These are phyloP conservation scores for Asterella californica DNA, from an alignment of 225 moss, liverwort and hornwort genomes.

Conservation along the genomic window DNA sequence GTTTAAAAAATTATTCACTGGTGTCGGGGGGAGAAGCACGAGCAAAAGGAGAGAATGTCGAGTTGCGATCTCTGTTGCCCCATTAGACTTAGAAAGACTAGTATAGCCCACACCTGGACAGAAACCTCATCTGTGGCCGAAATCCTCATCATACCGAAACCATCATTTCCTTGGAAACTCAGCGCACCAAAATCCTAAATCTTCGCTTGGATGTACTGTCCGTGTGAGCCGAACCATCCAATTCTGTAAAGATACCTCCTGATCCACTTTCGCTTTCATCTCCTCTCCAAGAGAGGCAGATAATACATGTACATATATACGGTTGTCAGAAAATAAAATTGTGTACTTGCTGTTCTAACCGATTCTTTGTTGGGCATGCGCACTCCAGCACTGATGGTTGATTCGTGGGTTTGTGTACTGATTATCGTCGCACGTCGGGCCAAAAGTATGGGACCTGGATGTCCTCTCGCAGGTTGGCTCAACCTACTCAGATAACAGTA, in stretches of 20 bases:
- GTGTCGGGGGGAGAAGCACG: conserved; percentile 46
- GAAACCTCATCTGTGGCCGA: background rate
- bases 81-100: conserved; percentile 20
- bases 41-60: conserved; percentile 31
- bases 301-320: background rate
- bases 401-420: no score
- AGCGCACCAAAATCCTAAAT: background rate
- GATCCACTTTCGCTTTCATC: background rate
- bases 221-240: background rate
- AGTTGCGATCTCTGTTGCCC: conserved; percentile 47
- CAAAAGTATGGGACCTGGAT: no score
- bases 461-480: no score
- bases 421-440: no score
- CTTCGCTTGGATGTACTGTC: background rate
- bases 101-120: conserved; percentile 31
- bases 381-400: no score
- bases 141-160: background rate
- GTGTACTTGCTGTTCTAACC: background rate
- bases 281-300: conserved; percentile 12
- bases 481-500: no score
- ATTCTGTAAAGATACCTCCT: conserved; percentile 6
- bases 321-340: background rate
- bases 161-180: background rate
- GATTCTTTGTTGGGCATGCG: no score
- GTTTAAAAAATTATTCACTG: conserved; percentile 43